Base-by-base conservation (phyloP, 257 asterid genomes). In the Solanum boliviense region DNA sequence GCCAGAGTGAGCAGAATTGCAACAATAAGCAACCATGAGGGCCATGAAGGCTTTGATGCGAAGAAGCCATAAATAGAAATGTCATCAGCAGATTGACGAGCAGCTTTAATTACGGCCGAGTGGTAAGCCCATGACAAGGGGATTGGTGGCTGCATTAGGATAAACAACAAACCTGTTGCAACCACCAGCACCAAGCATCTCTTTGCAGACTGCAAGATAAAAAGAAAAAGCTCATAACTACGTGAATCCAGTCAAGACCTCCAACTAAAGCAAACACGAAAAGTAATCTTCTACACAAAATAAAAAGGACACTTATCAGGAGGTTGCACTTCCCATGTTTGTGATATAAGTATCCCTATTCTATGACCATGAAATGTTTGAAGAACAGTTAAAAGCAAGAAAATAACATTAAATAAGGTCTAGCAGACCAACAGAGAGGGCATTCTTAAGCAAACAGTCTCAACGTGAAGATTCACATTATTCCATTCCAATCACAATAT, bases 11-110 rank as follows among this genome's bases (percentile, higher is more conserved):
- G 98, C 84, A 97, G 91, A 89, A 94, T 93, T 62, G 98, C 95
- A 52, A 90, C 92, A 87, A 97, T 96, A 84, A 97, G 99, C 92
- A 97, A 90, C 99, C 99, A 97, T 38, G 99, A 93, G 10, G 99
- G 98, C 99, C 99, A 97, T 41, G 98, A 94, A 58, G 98, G 98
- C 91, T 94, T 96, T 8, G 91, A 87, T 36, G 99, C 97, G 91
- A 93, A 92, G 93, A 97, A 95, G 70, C 99, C 99, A 88, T 97
- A 97, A 88, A 97, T 96, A 84, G 99, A 93, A 90, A 96, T 94
- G 89, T 97, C 99, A 89, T 96, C 99, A 36, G 95, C 92, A 83
- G 99, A 91, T 91, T 94, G 98, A 89, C 95, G 98, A 73, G 99
- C 96, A 52, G 96, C 94, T 89, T 81, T 94, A 86, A 96, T 94